These are phyloP conservation scores for Globisporangium parvum DNA, from an alignment of 352 stramenopile species.

Conservation along the genomic window DNA sequence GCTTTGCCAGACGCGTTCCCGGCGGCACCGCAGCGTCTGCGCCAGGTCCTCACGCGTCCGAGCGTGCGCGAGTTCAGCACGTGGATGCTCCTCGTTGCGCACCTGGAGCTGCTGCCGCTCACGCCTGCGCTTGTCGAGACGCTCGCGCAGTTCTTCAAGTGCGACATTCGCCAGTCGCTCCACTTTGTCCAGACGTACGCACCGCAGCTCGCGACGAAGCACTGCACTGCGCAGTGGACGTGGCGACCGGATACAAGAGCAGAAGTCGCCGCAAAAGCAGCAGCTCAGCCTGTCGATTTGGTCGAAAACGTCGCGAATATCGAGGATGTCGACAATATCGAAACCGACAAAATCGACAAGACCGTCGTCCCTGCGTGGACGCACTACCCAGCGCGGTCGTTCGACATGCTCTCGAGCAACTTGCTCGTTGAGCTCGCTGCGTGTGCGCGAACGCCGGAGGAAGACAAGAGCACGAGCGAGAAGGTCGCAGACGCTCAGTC, in stretches of 20 bases:
- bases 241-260: conserved; percentile 2
- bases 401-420: conserved; percentile 61
- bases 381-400: conserved; percentile 29
- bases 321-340: conserved; percentile 2
- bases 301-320: conserved; percentile 2
- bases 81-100: conserved; percentile 60
- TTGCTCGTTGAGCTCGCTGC: conserved; percentile 35
- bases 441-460: conserved; percentile 12
- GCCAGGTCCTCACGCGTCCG: conserved; percentile 32
- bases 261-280: neutral
- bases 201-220: conserved; percentile 13
- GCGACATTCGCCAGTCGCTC: conserved; percentile 62
- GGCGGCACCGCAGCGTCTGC: conserved; percentile 33
- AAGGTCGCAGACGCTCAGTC: conserved; percentile 29
- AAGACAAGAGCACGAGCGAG: conserved; percentile 34
- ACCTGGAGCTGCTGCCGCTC: conserved; percentile 45
- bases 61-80: conserved; percentile 50
- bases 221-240: conserved; percentile 11
- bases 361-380: conserved; percentile 43
- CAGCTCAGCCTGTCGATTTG: conserved; percentile 1
- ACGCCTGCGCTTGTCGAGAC: conserved; percentile 24
- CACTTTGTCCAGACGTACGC: conserved; percentile 62
- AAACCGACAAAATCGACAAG: neutral
- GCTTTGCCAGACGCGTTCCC: conserved; percentile 61
- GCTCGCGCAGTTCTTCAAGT: conserved; percentile 49